These are phyloP conservation scores for Epicoccum sorghinum DNA, from an alignment of 2,329 filamentous ascomycete genomes.

Conservation along the genomic window DNA sequence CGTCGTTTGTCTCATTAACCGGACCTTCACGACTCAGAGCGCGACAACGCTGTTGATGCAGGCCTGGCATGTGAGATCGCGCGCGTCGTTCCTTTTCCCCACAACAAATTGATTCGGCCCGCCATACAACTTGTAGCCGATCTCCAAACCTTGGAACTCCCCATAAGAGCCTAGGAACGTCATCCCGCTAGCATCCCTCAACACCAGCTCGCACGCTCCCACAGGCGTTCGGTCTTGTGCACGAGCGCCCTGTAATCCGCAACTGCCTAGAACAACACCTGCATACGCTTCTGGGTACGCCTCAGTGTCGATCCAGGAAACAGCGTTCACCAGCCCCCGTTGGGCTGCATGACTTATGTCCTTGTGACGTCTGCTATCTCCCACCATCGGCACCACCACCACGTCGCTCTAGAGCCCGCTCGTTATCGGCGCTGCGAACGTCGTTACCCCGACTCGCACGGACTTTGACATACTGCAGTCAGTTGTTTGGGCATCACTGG, in stretches of 20 bases:
- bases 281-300: constrained; percentile 12
- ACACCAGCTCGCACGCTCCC: constrained; percentile 5
- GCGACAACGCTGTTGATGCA: constrained; percentile 10
- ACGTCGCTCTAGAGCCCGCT: constrained; percentile 19
- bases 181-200: constrained; percentile 15
- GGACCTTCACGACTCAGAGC: constrained; percentile 13
- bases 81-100: constrained; percentile 11
- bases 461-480: constrained; percentile 12
- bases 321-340: constrained; percentile 15
- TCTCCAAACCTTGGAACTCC: constrained; percentile 15
- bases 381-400: constrained; percentile 19
- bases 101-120: constrained; percentile 13
- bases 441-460: constrained; percentile 24
- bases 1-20: constrained; percentile 15
- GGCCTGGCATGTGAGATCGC: constrained; percentile 15
- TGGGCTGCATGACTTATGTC: constrained; percentile 41
- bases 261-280: constrained; percentile 17
- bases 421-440: constrained; percentile 16
- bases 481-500: constrained; percentile 25
- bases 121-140: constrained; percentile 10
- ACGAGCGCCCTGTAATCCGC: constrained; percentile 6
- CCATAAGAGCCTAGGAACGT: constrained; percentile 15
- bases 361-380: constrained; percentile 47
- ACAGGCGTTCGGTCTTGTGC: constrained; percentile 8
- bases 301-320: constrained; percentile 5